These are phyloP conservation scores for Hypomyces perniciosus DNA, from an alignment of 2,329 filamentous ascomycete genomes.

Conservation along the genomic window DNA sequence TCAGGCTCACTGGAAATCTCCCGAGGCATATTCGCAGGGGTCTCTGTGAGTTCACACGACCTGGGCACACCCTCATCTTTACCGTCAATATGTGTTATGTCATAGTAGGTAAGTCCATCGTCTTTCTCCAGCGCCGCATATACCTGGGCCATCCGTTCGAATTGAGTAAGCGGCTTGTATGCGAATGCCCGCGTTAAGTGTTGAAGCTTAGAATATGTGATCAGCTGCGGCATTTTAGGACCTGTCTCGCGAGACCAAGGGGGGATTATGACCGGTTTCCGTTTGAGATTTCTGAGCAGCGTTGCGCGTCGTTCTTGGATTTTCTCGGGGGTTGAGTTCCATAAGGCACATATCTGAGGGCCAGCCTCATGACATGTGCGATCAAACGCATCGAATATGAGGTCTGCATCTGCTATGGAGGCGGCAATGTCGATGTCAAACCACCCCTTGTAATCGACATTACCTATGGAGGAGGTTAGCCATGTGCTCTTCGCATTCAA, in stretches of 20 bases:
- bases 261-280: constrained; percentile 38
- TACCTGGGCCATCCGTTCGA: constrained; percentile 36
- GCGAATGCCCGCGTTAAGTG: constrained; percentile 36
- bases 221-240: constrained; percentile 39
- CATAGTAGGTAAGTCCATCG: constrained; percentile 40
- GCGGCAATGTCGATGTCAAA: constrained; percentile 38
- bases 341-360: constrained; percentile 41
- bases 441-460: constrained; percentile 51
- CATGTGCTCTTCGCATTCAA: neutral
- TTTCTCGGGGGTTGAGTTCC: constrained; percentile 28
- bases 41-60: constrained; percentile 21
- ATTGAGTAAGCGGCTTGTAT: constrained; percentile 39
- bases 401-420: constrained; percentile 49
- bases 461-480: constrained; percentile 25
- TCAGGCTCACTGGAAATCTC: constrained; percentile 28
- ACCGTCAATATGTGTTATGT: constrained; percentile 5
- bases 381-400: constrained; percentile 48
- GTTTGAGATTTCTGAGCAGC: constrained; percentile 37
- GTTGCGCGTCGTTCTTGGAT: constrained; percentile 33
- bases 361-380: constrained; percentile 47
- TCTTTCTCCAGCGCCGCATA: constrained; percentile 38
- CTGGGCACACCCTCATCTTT: neutral
- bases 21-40: constrained; percentile 22
- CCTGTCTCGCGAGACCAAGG: constrained; percentile 21
- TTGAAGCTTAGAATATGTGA: constrained; percentile 45